phyloP scores from a whole-genome alignment of 345 rosid species.

The Litchi chinensis region DNA sequence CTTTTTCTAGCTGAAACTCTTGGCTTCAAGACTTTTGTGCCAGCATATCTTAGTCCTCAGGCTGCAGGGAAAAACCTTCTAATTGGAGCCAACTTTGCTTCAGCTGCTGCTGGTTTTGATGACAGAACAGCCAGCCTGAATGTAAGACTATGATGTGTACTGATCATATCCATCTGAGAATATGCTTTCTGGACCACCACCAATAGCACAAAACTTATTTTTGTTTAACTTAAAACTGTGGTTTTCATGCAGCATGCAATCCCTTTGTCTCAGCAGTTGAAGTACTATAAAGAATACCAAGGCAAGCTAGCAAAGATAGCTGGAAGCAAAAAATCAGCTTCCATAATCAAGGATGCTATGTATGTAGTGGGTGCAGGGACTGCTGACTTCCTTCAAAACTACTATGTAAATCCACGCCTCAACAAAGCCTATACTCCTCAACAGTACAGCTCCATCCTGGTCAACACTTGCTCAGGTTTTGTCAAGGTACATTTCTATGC shows the following conservation, averaged over 20 bases:
- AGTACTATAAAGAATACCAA: constrained; percentile 79
- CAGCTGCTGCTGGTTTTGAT: constrained; percentile 92
- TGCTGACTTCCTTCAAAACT: constrained; percentile 87
- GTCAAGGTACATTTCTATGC: constrained; percentile 44
- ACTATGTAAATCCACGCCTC: constrained; percentile 71
- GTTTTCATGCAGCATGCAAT: constrained; percentile 69
- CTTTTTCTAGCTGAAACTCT: constrained; percentile 69
- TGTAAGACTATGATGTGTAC: constrained; percentile 29
- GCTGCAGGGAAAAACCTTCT: constrained; percentile 88
- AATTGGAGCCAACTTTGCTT: constrained; percentile 90
- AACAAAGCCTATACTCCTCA: constrained; percentile 58
- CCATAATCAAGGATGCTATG: constrained; percentile 62
- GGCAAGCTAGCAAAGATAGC: constrained; percentile 63
- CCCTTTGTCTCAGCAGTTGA: constrained; percentile 68
- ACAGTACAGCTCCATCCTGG: constrained; percentile 62
- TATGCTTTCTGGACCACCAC: background rate
- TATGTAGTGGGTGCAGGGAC: constrained; percentile 80
- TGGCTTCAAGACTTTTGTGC: constrained; percentile 72
- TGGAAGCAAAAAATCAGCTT: constrained; percentile 53
- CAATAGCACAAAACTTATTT: background rate
- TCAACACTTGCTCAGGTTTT: constrained; percentile 53
- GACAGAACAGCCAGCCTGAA: constrained; percentile 63
- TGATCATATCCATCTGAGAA: background rate
- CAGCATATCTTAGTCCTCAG: constrained; percentile 84
- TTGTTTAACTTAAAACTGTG: background rate